Conservation (phyloP, 768 basidiomycete genomes). For the Tylopilus rubrobrunneus region DNA sequence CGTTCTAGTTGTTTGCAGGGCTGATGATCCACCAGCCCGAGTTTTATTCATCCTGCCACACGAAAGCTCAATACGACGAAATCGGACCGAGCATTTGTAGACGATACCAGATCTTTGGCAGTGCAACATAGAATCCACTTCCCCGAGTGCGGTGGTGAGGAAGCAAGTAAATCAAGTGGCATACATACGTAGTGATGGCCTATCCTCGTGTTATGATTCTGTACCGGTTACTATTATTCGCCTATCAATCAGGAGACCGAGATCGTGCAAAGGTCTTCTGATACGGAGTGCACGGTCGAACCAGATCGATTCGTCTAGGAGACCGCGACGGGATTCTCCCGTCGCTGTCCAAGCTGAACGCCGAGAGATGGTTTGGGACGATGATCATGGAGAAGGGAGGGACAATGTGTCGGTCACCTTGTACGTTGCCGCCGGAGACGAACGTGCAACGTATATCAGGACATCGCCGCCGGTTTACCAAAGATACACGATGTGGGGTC, state of each 20-base stretch:
- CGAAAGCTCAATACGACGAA: constrained; percentile 92
- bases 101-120: constrained; percentile 91
- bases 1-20: not conserved
- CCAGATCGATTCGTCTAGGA: not conserved
- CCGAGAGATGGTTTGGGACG: not conserved
- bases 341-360: constrained; percentile 11
- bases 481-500: not conserved
- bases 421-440: not conserved
- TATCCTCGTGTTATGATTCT: not conserved
- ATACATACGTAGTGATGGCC: not conserved
- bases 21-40: constrained; percentile 60
- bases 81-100: constrained; percentile 89
- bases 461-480: not conserved
- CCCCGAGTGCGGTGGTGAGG: not conserved
- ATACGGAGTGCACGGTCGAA: not conserved
- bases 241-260: constrained; percentile 7
- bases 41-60: constrained; percentile 92
- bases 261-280: not conserved
- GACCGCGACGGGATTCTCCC: not conserved
- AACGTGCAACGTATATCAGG: not conserved
- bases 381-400: not conserved
- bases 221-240: not conserved
- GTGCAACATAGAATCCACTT: constrained; percentile 56
- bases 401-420: not conserved
- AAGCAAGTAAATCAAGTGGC: not conserved